Conservation (phyloP, 2,329 filamentous ascomycete species). For the Exophiala bonariae region DNA sequence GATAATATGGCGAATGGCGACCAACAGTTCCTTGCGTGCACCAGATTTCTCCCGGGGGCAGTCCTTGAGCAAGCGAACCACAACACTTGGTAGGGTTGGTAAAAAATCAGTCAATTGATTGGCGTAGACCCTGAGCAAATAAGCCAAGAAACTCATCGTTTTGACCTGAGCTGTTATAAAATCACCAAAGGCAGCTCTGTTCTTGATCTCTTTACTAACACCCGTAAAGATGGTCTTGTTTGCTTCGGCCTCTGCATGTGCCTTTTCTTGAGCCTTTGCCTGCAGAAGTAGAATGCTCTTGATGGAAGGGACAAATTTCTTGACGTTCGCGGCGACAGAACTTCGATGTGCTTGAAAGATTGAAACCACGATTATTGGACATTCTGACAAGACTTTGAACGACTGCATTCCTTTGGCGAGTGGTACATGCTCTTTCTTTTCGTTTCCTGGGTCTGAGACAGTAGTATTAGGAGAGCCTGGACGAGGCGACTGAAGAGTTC, state of each 20-base stretch:
- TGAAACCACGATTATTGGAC: slow-evolving; percentile 97
- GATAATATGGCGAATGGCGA: slow-evolving; percentile 96
- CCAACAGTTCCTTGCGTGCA: slow-evolving; percentile 89
- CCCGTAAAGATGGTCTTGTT: slow-evolving; percentile 85
- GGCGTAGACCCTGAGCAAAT: slow-evolving; percentile 83
- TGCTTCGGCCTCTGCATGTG: slow-evolving; percentile 79
- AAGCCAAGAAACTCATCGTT: slow-evolving; percentile 98
- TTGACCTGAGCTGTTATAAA: slow-evolving; percentile 98
- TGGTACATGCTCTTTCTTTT: slow-evolving; percentile 78
- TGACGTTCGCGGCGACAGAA: slow-evolving; percentile 80
- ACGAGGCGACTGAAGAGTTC: slow-evolving; percentile 81
- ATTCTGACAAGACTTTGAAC: slow-evolving; percentile 97
- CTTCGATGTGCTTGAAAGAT: slow-evolving; percentile 90
- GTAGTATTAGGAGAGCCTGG: slow-evolving; percentile 87
- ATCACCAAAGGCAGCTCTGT: slow-evolving; percentile 90
- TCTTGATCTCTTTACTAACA: slow-evolving; percentile 90
- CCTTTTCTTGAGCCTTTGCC: slow-evolving; percentile 88
- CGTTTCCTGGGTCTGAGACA: slow-evolving; percentile 72
- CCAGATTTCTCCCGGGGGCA: slow-evolving; percentile 93
- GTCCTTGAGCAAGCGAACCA: slow-evolving; percentile 87
- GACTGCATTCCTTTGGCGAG: slow-evolving; percentile 94
- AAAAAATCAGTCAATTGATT: slow-evolving; percentile 87
- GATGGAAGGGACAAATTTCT: slow-evolving; percentile 88
- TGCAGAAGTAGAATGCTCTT: slow-evolving; percentile 86
- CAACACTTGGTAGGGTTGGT: slow-evolving; percentile 78